Evolutionary conservation across 2,329 filamentous ascomycete genomes (phyloP).

Genomic region (Thelonectria olida): DNA sequence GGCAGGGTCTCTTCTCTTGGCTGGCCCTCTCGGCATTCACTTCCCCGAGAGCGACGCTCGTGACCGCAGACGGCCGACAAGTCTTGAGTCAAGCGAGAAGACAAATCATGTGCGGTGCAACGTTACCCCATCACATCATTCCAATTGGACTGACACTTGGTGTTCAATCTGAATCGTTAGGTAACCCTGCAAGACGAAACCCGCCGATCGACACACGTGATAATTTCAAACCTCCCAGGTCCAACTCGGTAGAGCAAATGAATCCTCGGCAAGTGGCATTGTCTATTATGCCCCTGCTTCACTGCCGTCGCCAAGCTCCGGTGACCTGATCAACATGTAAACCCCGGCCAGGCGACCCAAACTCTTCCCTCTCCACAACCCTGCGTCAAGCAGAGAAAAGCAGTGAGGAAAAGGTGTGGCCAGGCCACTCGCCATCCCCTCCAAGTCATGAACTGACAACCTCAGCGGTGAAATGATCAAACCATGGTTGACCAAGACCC

Average conservation of each 20-base stretch:
- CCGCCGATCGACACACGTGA: neutral
- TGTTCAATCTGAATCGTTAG: too few species aligned
- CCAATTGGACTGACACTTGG: too few species aligned
- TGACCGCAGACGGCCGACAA: neutral
- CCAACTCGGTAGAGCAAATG: neutral
- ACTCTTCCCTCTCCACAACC: slow-evolving; percentile 61
- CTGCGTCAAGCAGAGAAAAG: slow-evolving; percentile 54
- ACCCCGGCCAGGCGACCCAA: neutral
- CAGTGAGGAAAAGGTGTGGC: slow-evolving; percentile 61
- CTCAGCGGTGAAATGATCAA: slow-evolving; percentile 13
- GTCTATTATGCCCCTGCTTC: neutral
- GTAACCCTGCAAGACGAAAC: neutral
- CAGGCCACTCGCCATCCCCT: slow-evolving; percentile 26
- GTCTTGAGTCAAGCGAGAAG: neutral
- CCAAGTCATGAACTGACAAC: slow-evolving; percentile 28
- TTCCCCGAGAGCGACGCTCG: slow-evolving; percentile 6
- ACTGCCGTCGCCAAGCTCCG: neutral
- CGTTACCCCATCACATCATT: too few species aligned
- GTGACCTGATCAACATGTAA: neutral
- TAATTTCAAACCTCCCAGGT: neutral
- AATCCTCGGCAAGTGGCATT: neutral
- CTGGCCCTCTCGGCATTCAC: slow-evolving; percentile 1
- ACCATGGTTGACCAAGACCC: slow-evolving; percentile 5
- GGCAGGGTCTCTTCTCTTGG: neutral
- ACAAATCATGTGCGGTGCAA: slow-evolving; percentile 6